Base-by-base conservation (phyloP, 2,329 filamentous ascomycete species). In the Fusarium albosuccineum region DNA sequence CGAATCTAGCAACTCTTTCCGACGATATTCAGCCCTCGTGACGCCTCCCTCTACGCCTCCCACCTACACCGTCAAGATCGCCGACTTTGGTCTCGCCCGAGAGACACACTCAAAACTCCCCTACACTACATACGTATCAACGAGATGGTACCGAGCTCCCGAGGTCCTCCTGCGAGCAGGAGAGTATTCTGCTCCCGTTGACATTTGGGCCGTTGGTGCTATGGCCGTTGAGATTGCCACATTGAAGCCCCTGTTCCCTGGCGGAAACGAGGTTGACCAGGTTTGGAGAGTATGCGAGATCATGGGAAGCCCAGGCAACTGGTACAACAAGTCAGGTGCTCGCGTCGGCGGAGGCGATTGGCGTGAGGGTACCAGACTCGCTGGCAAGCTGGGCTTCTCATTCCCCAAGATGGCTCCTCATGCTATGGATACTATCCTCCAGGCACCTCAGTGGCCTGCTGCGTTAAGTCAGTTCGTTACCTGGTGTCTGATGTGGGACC, bases 331-430 rank as follows among this genome's bases (percentile, higher is more conserved):
- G 80, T 85, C 92, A 6, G 94, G 94, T 26, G 85, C 86, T 27
- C 92, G 91, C 69, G 92, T 99, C 29, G 96, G 96, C 57, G 96
- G 96, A 75, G 96, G 96, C 74, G 96, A 99, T 72, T 99, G 96
- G 96, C 93, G 94, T 74, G 96, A 99, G 60, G 96, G 96, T 59
- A 94, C 94, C 45, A 88, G 93, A 64, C 84, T 99, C 61, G 96
- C 96, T 58, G 93, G 96, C 71, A 98, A 98, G 84, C 87, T 99
- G 67, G 96, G 96, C 57, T 99, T 99, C 79, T 97, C 96, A 0
- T 99, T 99, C 81, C 96, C 96, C 62, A 98, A 96, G 89, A 98
- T 99, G 96, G 95, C 96, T 22, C 96, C 96, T 51, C 96, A 98
- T 79, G 89, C 95, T 16, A 93, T 99, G 88, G 95, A 98, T 72